Percentiles rank a stretch among this genome's conserved stretches.
Conservation (phyloP, 2,329 filamentous ascomycete genomes). For the Amauroascus verrucosus region DNA sequence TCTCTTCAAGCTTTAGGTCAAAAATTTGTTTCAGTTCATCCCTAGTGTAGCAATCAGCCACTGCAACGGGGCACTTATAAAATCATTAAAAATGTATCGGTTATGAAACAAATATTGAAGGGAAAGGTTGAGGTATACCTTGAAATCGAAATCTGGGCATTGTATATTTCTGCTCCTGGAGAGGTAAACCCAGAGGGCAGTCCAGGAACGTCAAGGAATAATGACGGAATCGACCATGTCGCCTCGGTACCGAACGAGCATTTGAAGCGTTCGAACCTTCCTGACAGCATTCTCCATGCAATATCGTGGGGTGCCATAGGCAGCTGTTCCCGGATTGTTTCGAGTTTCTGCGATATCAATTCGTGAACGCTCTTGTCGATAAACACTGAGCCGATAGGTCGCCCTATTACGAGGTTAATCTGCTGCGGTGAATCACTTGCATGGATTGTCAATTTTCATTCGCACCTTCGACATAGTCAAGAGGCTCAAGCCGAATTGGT, state of each 20-base stretch:
- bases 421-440: background rate
- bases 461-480: slow-evolving; percentile 16
- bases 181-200: background rate
- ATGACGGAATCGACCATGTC: slow-evolving; percentile 6
- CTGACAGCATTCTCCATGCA: slow-evolving; percentile 10
- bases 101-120: no score
- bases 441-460: background rate
- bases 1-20: slow-evolving; percentile 8
- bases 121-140: background rate
- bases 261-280: slow-evolving; percentile 11
- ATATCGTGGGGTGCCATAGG: slow-evolving; percentile 3
- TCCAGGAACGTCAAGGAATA: slow-evolving; percentile 9
- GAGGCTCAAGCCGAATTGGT: slow-evolving; percentile 21
- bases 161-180: slow-evolving; percentile 10
- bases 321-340: slow-evolving; percentile 18
- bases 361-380: slow-evolving; percentile 26
- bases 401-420: slow-evolving; percentile 18
- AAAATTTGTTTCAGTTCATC: slow-evolving; percentile 11
- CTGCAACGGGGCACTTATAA: background rate
- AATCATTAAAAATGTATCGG: background rate
- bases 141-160: slow-evolving; percentile 9
- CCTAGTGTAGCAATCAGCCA: background rate
- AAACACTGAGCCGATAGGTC: slow-evolving; percentile 30
- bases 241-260: slow-evolving; percentile 4
- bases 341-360: slow-evolving; percentile 19